Conservation (phyloP, 768 basidiomycete genomes). For the Suillus spraguei region DNA sequence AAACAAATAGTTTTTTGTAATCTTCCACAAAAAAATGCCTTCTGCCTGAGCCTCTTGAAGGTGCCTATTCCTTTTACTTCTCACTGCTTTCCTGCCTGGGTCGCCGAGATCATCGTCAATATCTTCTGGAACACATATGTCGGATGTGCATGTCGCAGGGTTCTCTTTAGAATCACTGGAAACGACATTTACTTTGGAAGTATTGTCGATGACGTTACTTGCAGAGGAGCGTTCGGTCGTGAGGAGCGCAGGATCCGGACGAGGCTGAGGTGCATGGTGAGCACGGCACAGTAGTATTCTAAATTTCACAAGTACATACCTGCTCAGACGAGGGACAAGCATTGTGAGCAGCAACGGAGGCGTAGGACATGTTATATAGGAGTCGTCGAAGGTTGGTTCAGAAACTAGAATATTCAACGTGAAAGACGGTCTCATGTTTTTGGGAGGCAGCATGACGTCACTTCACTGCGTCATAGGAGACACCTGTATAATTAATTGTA, state of each 20-base stretch:
- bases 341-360: constrained; percentile 63
- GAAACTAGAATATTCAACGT: background rate
- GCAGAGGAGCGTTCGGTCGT: constrained; percentile 49
- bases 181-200: constrained; percentile 59
- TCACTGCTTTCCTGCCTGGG: constrained; percentile 3
- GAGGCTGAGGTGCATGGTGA: constrained; percentile 45
- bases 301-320: constrained; percentile 31
- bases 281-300: constrained; percentile 8
- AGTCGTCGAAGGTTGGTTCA: background rate
- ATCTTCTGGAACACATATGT: constrained; percentile 22
- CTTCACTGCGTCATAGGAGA: constrained; percentile 13
- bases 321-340: constrained; percentile 49
- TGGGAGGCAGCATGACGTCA: constrained; percentile 14
- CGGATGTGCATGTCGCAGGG: constrained; percentile 41
- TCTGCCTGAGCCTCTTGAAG: constrained; percentile 51
- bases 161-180: constrained; percentile 50
- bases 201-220: constrained; percentile 44
- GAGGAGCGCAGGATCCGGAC: constrained; percentile 64
- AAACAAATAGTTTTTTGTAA: constrained; percentile 55
- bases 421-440: background rate
- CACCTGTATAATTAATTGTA: constrained; percentile 14
- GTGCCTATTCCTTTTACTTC: constrained; percentile 34
- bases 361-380: constrained; percentile 65
- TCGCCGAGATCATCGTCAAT: constrained; percentile 13
- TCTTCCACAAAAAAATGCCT: constrained; percentile 52